phyloP scores from a whole-genome alignment of 176 grass and related monocot species.

The Musa troglodytarum region DNA sequence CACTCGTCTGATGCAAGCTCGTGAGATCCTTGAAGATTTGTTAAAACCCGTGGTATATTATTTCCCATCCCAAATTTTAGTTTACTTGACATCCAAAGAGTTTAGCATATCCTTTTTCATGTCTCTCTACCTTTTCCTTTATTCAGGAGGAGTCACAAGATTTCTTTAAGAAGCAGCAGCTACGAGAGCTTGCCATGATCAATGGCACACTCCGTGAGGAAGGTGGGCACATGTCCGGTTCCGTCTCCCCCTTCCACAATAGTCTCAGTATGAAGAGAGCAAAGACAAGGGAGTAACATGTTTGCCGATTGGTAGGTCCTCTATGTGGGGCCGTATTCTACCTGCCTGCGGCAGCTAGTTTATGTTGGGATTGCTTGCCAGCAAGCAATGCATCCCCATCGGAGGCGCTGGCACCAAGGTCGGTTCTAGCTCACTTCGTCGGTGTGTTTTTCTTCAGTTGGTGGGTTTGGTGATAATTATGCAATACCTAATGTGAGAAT shows the following conservation, averaged over 20 bases:
- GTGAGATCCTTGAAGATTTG: constrained; percentile 13
- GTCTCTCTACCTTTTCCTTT: not conserved
- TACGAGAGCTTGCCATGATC: constrained; percentile 9
- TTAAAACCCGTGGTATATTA: constrained; percentile 11
- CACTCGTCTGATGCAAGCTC: constrained; percentile 1
- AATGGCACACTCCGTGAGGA: constrained; percentile 12
- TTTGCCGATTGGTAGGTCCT: constrained; percentile 28
- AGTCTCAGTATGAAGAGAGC: constrained; percentile 39
- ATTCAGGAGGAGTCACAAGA: constrained; percentile 8
- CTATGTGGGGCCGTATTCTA: constrained; percentile 30
- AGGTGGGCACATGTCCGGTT: constrained; percentile 1
- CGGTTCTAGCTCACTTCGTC: not conserved
- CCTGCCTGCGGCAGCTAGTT: not conserved
- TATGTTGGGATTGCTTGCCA: not conserved
- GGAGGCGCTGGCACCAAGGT: not conserved
- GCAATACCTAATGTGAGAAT: constrained; percentile 1
- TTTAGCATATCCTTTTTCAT: not conserved
- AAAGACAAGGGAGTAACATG: constrained; percentile 68
- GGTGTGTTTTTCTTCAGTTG: not conserved
- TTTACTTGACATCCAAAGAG: not conserved
- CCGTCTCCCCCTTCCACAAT: constrained; percentile 1
- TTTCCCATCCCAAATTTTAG: not conserved
- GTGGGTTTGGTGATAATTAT: not conserved
- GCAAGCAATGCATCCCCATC: not conserved
- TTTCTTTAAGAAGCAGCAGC: constrained; percentile 14